These are phyloP conservation scores for Thinopyrum obtusiflorum DNA, from an alignment of 202 grass and related monocot species.

Conservation along the genomic window DNA sequence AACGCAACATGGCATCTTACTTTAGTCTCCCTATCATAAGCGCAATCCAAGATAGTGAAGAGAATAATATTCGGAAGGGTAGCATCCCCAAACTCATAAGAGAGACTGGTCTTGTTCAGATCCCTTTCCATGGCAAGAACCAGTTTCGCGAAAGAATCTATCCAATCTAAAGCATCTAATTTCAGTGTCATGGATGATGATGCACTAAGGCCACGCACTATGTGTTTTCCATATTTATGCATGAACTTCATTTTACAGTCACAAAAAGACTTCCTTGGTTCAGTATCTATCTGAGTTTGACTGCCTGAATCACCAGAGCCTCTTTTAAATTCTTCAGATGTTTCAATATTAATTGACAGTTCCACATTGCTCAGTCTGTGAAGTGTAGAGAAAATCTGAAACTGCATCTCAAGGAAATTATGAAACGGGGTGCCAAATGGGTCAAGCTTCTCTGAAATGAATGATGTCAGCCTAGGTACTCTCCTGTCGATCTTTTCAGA, in stretches of 20 bases:
- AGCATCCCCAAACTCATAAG: conserved; percentile 50
- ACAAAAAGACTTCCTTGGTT: conserved; percentile 35
- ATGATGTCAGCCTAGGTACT: conserved; percentile 61
- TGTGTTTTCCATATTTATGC: conserved; percentile 54
- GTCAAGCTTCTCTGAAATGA: conserved; percentile 66
- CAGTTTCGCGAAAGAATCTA: conserved; percentile 48
- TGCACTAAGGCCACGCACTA: conserved; percentile 55
- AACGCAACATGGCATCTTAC: conserved; percentile 81
- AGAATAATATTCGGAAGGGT: conserved; percentile 57
- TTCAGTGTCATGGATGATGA: conserved; percentile 68
- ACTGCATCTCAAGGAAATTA: conserved; percentile 74
- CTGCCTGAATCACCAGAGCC: conserved; percentile 23
- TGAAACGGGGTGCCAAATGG: conserved; percentile 68
- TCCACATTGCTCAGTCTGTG: conserved; percentile 67
- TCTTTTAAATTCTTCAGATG: conserved; percentile 44
- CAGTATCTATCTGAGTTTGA: conserved; percentile 26
- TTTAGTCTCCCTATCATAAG: conserved; percentile 83
- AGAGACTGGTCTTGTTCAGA: conserved; percentile 32
- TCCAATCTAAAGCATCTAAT: conserved; percentile 82
- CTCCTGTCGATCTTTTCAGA: conserved; percentile 48
- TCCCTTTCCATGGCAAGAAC: conserved; percentile 48
- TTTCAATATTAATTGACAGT: conserved; percentile 54
- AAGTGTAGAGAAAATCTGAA: conserved; percentile 76
- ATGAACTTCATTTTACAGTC: conserved; percentile 56
- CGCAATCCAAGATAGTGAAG: conserved; percentile 73